Conservation (phyloP, 2,329 filamentous ascomycete genomes). For the Scedosporium boydii region DNA sequence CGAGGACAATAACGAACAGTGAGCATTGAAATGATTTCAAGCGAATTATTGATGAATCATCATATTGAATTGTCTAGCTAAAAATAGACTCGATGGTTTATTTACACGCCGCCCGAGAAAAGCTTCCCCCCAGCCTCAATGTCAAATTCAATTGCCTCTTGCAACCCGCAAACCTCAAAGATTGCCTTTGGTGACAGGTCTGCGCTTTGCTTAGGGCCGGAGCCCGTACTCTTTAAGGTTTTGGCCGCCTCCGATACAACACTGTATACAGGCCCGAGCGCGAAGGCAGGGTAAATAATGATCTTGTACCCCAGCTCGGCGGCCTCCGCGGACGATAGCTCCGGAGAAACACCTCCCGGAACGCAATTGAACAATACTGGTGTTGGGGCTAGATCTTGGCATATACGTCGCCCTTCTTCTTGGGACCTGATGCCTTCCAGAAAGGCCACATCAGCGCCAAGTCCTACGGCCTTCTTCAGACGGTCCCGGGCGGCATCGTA, state of each 20-base stretch:
- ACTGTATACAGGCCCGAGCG: conserved; percentile 35
- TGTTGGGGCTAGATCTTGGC: conserved; percentile 36
- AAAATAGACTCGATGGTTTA: too few species aligned
- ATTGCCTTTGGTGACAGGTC: neutral
- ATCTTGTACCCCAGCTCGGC: conserved; percentile 46
- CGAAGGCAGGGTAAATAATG: conserved; percentile 46
- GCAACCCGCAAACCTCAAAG: neutral
- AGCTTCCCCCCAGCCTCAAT: neutral
- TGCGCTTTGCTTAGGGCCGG: neutral
- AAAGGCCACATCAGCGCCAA: conserved; percentile 50
- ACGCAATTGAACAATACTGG: conserved; percentile 50
- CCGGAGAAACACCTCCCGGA: conserved; percentile 43
- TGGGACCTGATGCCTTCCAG: conserved; percentile 46
- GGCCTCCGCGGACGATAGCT: conserved; percentile 41
- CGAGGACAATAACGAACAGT: too few species aligned
- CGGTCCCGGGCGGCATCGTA: conserved; percentile 46
- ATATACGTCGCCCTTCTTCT: conserved; percentile 37
- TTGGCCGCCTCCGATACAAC: conserved; percentile 19
- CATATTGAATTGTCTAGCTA: too few species aligned
- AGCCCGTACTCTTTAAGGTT: neutral
- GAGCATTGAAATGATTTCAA: too few species aligned
- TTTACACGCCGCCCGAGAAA: neutral
- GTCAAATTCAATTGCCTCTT: neutral
- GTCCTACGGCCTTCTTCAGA: conserved; percentile 37
- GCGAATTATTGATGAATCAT: too few species aligned